Evolutionary conservation across 768 basidiomycete genomes (phyloP), one percentile per base, ranked within the genome.

Genomic region (Rhodosporidiobolus odoratus): DNA sequence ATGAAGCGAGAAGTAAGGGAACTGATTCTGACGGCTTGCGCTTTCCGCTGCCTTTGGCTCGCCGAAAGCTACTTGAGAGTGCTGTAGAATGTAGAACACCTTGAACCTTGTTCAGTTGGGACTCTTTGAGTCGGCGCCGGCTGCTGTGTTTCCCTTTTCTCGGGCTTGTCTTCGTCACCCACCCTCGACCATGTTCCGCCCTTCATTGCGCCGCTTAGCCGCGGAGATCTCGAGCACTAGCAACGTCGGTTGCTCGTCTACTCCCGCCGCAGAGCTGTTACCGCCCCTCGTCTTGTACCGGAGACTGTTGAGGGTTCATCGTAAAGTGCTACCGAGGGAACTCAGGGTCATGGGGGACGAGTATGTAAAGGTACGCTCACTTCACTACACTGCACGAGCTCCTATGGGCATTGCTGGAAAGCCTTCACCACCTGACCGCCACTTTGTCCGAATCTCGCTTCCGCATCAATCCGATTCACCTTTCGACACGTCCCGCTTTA

Each of bases 301-400:
- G 35, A 83, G 86, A 41, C 82, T 95, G 35, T 81, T 95, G 47
- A 85, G 93, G n/a, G 86, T 87, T 1, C 92, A 97, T 27, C 76
- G 84, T 87, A 59, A 78, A 79, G 66, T 68, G 61, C 82, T 95
- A 8, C 87, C 91, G 6, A 65, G 77, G 8, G 92, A 92, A 69
- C 89, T 95, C 88, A 85, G 91, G 35, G 86, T 85, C 48, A 82
- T 95, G 61, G 93, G 92, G 32, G 91, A 94, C 77, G 84, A 84
- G 47, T 95, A 94, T 77, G 84, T 94, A 65, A 94, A 91, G 81
- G 75, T 72, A 40, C 41, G 63, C n/a, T 41, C 35, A 27, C 13
- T 50, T 54, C 32, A 43, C 43, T 61, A 50, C 43, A 12, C 23
- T 45, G n/a, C n/a, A n/a, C 23, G 43, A 12, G 43, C 13, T 45